A percentile compares a stretch with the other conserved stretches of the same genome.
Conservation (phyloP, 2,329 filamentous ascomycete species). For the Byssoonygena ceratinophila region DNA sequence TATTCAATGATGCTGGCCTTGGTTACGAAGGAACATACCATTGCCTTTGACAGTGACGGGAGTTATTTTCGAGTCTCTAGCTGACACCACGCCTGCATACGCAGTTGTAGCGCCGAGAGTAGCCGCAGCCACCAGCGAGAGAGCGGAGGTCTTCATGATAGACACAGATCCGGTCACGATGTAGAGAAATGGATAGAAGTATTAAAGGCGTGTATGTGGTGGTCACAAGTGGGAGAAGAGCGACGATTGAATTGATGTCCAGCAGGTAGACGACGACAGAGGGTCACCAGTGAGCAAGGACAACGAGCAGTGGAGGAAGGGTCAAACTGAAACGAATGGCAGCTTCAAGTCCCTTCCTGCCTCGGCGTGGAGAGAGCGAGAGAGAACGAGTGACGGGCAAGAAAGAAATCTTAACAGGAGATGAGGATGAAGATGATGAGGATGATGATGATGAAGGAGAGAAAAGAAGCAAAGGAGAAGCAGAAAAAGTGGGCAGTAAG, state of each 20-base stretch:
- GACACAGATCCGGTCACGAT: not conserved
- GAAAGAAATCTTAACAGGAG: not conserved
- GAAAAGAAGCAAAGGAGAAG: slow-evolving; percentile 6
- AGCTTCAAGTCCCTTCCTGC: slow-evolving; percentile 16
- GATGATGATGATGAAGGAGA: slow-evolving; percentile 7
- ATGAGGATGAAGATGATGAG: not conserved
- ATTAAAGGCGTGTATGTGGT: slow-evolving; percentile 12
- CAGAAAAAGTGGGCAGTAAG: slow-evolving; percentile 1
- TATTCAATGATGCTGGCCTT: not conserved
- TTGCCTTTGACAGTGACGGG: slow-evolving; percentile 54
- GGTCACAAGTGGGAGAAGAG: not conserved
- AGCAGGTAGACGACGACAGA: slow-evolving; percentile 11
- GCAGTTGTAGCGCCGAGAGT: slow-evolving; percentile 39
- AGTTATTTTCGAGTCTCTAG: slow-evolving; percentile 40
- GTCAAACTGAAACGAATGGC: slow-evolving; percentile 20
- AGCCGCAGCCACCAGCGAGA: slow-evolving; percentile 39
- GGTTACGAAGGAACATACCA: slow-evolving; percentile 29
- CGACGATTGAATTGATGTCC: slow-evolving; percentile 6
- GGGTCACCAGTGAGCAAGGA: slow-evolving; percentile 18
- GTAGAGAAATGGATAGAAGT: not conserved
- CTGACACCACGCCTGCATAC: slow-evolving; percentile 35
- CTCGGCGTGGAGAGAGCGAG: not conserved
- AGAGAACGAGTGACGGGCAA: not conserved
- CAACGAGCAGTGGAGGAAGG: slow-evolving; percentile 19
- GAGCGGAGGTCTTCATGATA: slow-evolving; percentile 44